Conservation (phyloP, 1,284 basidiomycete species). For the Cryptococcus sp. region DNA sequence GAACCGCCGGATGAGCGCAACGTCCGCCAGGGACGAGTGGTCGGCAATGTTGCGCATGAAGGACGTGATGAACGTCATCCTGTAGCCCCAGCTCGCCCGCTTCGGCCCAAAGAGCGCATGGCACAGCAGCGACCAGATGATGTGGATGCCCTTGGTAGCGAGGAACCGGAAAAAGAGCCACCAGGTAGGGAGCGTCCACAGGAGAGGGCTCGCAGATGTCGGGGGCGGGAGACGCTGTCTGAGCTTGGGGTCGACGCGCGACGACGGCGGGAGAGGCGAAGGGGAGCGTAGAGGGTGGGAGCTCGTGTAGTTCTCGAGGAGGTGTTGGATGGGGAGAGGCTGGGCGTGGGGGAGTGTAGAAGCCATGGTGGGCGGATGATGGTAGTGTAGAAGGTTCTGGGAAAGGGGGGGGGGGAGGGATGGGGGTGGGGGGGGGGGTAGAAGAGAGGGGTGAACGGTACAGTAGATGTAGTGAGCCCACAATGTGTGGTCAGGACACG, state of each 20-base stretch:
- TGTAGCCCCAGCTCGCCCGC: conserved; percentile 50
- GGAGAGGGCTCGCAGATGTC: conserved; percentile 30
- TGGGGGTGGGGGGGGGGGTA: neutral
- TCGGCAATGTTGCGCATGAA: conserved; percentile 80
- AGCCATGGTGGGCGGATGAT: neutral
- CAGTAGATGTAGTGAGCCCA: neutral
- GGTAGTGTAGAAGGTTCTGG: too few relatives aligned
- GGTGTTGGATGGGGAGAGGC: conserved; percentile 25
- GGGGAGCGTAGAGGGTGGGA: conserved; percentile 45
- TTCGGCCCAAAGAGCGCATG: conserved; percentile 45
- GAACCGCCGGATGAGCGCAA: conserved; percentile 74
- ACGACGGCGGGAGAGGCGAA: conserved; percentile 44
- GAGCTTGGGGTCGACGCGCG: conserved; percentile 41
- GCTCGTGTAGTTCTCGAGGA: conserved; percentile 38
- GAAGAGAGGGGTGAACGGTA: too few relatives aligned
- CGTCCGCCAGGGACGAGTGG: conserved; percentile 80
- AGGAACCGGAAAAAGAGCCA: conserved; percentile 40
- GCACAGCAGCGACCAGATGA: conserved; percentile 38
- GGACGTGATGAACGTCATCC: conserved; percentile 47
- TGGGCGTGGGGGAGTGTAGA: neutral
- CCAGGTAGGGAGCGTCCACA: conserved; percentile 44
- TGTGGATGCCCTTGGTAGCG: conserved; percentile 41
- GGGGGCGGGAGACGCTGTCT: conserved; percentile 38
- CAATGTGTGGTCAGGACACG: neutral
- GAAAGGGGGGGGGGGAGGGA: too few relatives aligned